phyloP scores from a whole-genome alignment of 805 yeast genomes.

The Sungouiella blattae region DNA sequence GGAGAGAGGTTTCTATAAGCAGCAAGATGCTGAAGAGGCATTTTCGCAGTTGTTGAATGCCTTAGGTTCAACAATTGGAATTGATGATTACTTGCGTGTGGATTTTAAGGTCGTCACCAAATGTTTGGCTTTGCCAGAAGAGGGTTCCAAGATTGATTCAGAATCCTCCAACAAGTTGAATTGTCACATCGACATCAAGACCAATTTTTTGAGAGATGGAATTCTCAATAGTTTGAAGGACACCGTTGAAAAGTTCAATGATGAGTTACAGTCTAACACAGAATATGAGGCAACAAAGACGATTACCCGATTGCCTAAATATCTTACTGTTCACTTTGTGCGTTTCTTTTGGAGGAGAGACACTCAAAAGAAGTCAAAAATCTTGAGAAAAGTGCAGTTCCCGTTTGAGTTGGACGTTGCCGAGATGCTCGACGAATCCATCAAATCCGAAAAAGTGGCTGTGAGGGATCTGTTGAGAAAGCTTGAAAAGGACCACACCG shows the following conservation, averaged over 20 bases:
- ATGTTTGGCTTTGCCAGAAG: constrained; percentile 50
- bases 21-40: constrained; percentile 98
- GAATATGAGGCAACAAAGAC: constrained; percentile 56
- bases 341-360: constrained; percentile 96
- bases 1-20: constrained; percentile 72
- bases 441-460: constrained; percentile 61
- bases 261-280: constrained; percentile 67
- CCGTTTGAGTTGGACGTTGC: constrained; percentile 90
- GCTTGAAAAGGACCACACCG: constrained; percentile 70
- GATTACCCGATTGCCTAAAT: constrained; percentile 79
- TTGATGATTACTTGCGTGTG: constrained; percentile 60
- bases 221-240: constrained; percentile 71
- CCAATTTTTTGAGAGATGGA: constrained; percentile 88
- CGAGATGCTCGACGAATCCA: constrained; percentile 78
- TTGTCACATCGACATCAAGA: constrained; percentile 82
- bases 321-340: constrained; percentile 85
- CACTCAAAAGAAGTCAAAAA: constrained; percentile 85
- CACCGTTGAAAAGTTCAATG: constrained; percentile 71
- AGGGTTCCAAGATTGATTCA: constrained; percentile 16
- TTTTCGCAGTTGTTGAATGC: constrained; percentile 70
- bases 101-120: constrained; percentile 59
- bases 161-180: constrained; percentile 69
- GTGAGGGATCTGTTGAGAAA: constrained; percentile 75
- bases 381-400: constrained; percentile 88
- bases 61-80: constrained; percentile 45